phyloP scores from a whole-genome alignment of 2,329 filamentous ascomycete species.

The Diplodia scrobiculata region DNA sequence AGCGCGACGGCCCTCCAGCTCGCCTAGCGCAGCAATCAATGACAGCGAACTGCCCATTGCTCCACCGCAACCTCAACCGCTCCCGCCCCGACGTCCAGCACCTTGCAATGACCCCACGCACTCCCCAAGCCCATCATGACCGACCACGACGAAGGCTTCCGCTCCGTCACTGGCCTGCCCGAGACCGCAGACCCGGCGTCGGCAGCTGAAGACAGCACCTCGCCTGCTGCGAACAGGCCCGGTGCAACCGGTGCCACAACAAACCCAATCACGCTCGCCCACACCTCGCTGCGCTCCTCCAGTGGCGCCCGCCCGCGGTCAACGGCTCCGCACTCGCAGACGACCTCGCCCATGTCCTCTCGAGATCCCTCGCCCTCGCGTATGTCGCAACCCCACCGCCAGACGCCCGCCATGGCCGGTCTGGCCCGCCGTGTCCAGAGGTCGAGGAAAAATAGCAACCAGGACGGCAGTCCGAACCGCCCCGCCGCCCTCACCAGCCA shows the following conservation, averaged over 20 bases:
- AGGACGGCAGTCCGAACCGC: constrained; percentile 48
- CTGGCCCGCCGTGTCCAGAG: constrained; percentile 36
- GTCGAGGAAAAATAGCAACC: constrained; percentile 50
- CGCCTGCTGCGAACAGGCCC: constrained; percentile 12
- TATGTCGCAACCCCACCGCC: constrained; percentile 19
- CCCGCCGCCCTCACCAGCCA: constrained; percentile 42
- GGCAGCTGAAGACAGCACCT: constrained; percentile 32
- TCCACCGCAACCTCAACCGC: constrained; percentile 29
- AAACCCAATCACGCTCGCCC: constrained; percentile 31
- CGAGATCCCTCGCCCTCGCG: constrained; percentile 52
- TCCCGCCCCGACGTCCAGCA: constrained; percentile 10
- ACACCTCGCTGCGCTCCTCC: constrained; percentile 31
- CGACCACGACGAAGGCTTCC: constrained; percentile 41
- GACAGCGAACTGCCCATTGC: constrained; percentile 27
- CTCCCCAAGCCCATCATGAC: constrained; percentile 39
- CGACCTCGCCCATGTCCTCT: constrained; percentile 51
- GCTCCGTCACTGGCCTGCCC: constrained; percentile 42
- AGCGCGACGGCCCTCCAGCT: constrained; percentile 18
- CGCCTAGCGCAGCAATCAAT: constrained; percentile 27
- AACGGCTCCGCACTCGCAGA: constrained; percentile 39
- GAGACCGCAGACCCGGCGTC: constrained; percentile 44
- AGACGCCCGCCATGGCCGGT: constrained; percentile 29
- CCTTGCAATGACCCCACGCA: constrained; percentile 33
- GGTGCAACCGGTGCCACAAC: constrained; percentile 30
- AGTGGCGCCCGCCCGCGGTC: constrained; percentile 30